Conservation (phyloP, 306 rosid genomes). For the Gastrolobium bilobum region DNA sequence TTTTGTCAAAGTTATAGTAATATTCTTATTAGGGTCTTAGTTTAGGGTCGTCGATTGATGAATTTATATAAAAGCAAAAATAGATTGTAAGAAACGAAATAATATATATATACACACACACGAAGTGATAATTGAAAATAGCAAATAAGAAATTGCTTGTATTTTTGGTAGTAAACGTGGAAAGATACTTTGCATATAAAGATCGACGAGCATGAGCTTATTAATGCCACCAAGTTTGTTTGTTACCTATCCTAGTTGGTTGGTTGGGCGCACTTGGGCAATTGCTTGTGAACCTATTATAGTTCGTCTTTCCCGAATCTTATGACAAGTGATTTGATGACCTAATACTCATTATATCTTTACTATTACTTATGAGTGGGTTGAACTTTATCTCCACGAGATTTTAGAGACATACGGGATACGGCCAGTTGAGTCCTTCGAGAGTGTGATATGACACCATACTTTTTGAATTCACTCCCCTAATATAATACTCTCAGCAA, state of each 20-base stretch:
- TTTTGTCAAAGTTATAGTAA: not conserved
- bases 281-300: not conserved
- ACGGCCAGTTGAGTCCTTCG: not conserved
- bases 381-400: not conserved
- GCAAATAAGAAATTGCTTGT: too few relatives aligned
- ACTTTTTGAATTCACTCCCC: slow-evolving; percentile 22
- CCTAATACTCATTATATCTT: not conserved
- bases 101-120: too few relatives aligned
- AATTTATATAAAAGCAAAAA: too few relatives aligned
- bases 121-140: too few relatives aligned
- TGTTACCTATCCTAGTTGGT: not conserved
- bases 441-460: not conserved
- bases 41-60: too few relatives aligned
- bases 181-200: too few relatives aligned
- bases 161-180: too few relatives aligned
- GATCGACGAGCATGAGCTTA: not conserved
- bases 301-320: not conserved
- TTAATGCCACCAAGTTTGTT: not conserved
- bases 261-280: not conserved
- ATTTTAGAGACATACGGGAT: slow-evolving; percentile 1
- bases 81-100: too few relatives aligned
- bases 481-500: not conserved
- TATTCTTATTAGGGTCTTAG: too few relatives aligned
- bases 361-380: slow-evolving; percentile 26
- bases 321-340: not conserved